Evolutionary conservation across 257 asterid genomes (phyloP).

Genomic region (Gardenia jasminoides): DNA sequence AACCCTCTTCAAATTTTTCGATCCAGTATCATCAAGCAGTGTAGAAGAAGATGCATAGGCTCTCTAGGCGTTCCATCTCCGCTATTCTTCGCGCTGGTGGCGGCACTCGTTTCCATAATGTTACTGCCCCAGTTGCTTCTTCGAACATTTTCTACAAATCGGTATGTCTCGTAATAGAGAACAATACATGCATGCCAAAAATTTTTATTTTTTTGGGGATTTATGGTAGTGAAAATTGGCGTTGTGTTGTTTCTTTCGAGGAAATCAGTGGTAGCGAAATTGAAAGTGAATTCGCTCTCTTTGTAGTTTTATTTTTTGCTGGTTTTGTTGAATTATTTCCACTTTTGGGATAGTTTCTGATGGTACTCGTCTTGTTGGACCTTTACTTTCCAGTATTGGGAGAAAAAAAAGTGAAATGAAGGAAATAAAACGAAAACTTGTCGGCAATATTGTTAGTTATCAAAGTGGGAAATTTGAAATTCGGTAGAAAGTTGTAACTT

Average conservation of each 20-base stretch:
- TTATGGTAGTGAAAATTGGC: not conserved
- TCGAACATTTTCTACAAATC: slow-evolving; percentile 27
- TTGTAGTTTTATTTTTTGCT: not conserved
- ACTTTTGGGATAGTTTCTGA: not conserved
- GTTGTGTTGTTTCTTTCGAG: not conserved
- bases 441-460: not conserved
- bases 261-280: not conserved
- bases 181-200: not conserved
- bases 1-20: not conserved
- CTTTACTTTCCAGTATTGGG: not conserved
- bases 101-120: slow-evolving; percentile 37
- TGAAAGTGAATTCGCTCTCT: not conserved
- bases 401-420: not conserved
- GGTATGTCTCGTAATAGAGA: slow-evolving; percentile 25
- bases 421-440: not conserved
- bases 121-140: slow-evolving; percentile 45
- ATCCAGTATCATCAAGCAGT: not conserved
- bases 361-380: not conserved
- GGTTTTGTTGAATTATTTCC: not conserved
- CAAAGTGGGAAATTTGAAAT: too few species aligned
- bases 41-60: slow-evolving; percentile 47
- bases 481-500: not conserved
- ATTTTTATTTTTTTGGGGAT: not conserved
- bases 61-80: slow-evolving; percentile 64
- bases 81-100: slow-evolving; percentile 45